phyloP scores from a whole-genome alignment of 352 stramenopile genomes.

The Globisporangium sylvaticum region DNA sequence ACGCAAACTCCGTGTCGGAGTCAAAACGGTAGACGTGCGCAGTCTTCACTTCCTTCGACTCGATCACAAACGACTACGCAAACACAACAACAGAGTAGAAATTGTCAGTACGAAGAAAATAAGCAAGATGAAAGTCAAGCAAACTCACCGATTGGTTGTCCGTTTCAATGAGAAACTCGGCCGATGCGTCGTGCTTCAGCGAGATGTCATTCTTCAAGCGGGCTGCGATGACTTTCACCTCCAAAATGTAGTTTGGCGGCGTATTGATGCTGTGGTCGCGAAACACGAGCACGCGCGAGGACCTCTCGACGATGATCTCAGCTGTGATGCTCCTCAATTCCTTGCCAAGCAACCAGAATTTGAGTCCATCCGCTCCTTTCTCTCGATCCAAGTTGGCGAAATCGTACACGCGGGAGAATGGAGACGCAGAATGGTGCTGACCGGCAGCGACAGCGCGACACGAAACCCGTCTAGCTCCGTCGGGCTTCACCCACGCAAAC shows the following conservation, averaged over 20 bases:
- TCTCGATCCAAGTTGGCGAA: constrained; percentile 83
- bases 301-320: constrained; percentile 75
- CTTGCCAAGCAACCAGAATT: constrained; percentile 68
- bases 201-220: constrained; percentile 62
- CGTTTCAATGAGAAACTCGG: constrained; percentile 59
- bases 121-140: background rate
- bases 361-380: constrained; percentile 63
- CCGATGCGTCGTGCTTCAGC: constrained; percentile 49
- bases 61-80: constrained; percentile 32
- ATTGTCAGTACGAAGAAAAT: background rate
- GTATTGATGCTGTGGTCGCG: constrained; percentile 54
- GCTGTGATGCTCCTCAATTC: constrained; percentile 61
- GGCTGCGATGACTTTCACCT: constrained; percentile 82
- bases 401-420: constrained; percentile 73
- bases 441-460: constrained; percentile 55
- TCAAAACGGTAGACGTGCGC: constrained; percentile 84
- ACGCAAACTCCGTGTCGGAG: constrained; percentile 70
- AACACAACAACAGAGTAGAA: background rate
- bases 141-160: constrained; percentile 55
- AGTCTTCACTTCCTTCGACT: constrained; percentile 74
- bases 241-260: constrained; percentile 64
- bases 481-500: constrained; percentile 79
- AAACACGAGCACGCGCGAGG: constrained; percentile 79
- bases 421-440: constrained; percentile 46
- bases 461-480: constrained; percentile 67